Conservation (phyloP, 768 basidiomycete genomes). For the Mycena pura region DNA sequence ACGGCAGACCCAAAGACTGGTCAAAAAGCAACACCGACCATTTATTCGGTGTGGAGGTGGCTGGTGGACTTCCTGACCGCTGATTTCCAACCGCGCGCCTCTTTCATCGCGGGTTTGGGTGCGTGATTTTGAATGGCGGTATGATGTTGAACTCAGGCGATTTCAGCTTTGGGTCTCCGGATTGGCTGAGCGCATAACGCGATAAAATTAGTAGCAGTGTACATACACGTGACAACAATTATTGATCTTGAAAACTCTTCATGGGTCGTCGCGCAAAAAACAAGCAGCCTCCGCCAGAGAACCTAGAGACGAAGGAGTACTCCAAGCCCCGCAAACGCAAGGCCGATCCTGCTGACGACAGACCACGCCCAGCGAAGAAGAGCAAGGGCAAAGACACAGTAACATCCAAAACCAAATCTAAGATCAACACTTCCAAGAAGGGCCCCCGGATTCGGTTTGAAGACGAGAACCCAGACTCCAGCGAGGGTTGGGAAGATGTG, state of each 20-base stretch:
- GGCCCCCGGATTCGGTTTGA: conserved; percentile 34
- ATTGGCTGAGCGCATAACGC: conserved; percentile 61
- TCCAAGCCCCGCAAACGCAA: conserved; percentile 77
- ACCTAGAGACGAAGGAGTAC: conserved; percentile 52
- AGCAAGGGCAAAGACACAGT: conserved; percentile 49
- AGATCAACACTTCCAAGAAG: conserved; percentile 31
- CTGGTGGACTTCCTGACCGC: conserved; percentile 84
- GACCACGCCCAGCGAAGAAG: conserved; percentile 52
- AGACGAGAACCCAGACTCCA: conserved; percentile 39
- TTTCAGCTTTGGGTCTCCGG: conserved; percentile 69
- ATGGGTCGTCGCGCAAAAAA: conserved; percentile 90
- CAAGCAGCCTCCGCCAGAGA: conserved; percentile 77
- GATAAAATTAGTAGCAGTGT: background rate
- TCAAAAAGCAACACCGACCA: conserved; percentile 62
- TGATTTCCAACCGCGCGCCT: conserved; percentile 90
- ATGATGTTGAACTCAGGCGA: background rate
- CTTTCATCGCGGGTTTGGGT: conserved; percentile 81
- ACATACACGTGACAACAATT: too few relatives aligned
- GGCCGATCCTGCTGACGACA: conserved; percentile 50
- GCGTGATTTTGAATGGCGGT: background rate
- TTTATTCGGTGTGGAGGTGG: conserved; percentile 70
- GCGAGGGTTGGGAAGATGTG: conserved; percentile 70
- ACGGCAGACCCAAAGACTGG: conserved; percentile 61
- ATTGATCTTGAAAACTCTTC: conserved; percentile 18
- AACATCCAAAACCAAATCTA: conserved; percentile 28